These are phyloP conservation scores for Pythium inflatum DNA, from an alignment of 352 stramenopile genomes.

Conservation along the genomic window DNA sequence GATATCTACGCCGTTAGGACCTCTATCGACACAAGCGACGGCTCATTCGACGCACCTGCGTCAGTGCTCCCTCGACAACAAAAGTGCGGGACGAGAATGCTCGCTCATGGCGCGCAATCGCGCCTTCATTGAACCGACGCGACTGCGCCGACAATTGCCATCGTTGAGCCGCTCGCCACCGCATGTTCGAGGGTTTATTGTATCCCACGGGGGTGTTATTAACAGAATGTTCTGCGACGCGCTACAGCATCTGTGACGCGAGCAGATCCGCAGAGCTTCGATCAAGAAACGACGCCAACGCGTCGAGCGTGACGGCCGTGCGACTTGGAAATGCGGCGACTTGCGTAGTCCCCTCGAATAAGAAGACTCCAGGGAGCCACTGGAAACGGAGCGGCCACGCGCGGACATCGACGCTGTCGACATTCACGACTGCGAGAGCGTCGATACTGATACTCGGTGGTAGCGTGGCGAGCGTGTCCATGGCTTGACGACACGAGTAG, in stretches of 20 bases:
- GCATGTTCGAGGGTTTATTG: conserved; percentile 12
- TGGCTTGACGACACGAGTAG: conserved; percentile 28
- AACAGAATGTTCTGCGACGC: conserved; percentile 12
- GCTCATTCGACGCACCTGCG: conserved; percentile 20
- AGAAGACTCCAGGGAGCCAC: conserved; percentile 25
- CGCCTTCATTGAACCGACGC: neutral
- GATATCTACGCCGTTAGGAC: neutral
- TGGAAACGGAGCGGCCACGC: conserved; percentile 26
- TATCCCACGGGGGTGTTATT: conserved; percentile 17
- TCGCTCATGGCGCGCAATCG: neutral
- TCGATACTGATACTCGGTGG: neutral
- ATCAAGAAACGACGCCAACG: conserved; percentile 7
- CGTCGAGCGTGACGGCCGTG: conserved; percentile 14
- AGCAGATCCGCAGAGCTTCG: no score
- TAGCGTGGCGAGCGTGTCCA: neutral
- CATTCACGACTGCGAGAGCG: conserved; percentile 14
- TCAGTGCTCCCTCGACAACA: conserved; percentile 36
- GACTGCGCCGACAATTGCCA: neutral
- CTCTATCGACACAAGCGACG: neutral
- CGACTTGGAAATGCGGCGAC: conserved; percentile 10
- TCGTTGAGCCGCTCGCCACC: conserved; percentile 6
- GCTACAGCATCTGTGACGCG: conserved; percentile 9
- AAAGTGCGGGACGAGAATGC: conserved; percentile 18
- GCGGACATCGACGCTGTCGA: conserved; percentile 24
- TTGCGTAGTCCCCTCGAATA: conserved; percentile 7